Conservation (phyloP, 495 filamentous ascomycete species). For the Hyaloscypha variabilis region DNA sequence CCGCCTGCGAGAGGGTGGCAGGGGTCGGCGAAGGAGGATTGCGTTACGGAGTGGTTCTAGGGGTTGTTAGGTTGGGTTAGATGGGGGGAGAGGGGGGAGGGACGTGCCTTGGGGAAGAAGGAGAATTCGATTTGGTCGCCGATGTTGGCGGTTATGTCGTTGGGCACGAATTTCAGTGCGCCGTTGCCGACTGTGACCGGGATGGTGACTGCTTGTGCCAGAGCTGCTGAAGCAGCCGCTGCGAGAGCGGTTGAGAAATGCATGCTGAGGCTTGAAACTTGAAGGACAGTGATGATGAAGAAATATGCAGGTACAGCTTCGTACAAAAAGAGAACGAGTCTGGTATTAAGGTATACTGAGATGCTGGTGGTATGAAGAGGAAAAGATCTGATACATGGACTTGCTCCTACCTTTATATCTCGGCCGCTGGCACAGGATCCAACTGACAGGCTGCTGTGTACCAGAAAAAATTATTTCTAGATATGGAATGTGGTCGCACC, state of each 20-base stretch:
- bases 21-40: conserved; percentile 68
- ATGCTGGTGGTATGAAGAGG: neutral
- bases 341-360: neutral
- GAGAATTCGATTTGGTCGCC: conserved; percentile 22
- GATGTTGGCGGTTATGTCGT: conserved; percentile 21
- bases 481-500: neutral
- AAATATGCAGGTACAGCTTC: neutral
- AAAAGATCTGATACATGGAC: neutral
- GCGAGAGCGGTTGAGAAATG: neutral
- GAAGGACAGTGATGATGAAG: neutral
- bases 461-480: neutral
- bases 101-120: conserved; percentile 27
- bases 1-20: conserved; percentile 45
- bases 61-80: neutral
- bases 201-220: neutral
- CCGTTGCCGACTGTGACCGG: conserved; percentile 18
- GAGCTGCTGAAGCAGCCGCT: neutral
- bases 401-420: neutral
- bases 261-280: neutral
- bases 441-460: neutral
- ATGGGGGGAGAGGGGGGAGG: neutral
- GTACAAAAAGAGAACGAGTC: neutral
- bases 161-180: conserved; percentile 16
- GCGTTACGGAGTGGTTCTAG: conserved; percentile 67
- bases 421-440: neutral